Evolutionary conservation across 139 green algal genomes (phyloP), one percentile per base, ranked within the genome.

Genomic region (Chlorella ohadii): DNA sequence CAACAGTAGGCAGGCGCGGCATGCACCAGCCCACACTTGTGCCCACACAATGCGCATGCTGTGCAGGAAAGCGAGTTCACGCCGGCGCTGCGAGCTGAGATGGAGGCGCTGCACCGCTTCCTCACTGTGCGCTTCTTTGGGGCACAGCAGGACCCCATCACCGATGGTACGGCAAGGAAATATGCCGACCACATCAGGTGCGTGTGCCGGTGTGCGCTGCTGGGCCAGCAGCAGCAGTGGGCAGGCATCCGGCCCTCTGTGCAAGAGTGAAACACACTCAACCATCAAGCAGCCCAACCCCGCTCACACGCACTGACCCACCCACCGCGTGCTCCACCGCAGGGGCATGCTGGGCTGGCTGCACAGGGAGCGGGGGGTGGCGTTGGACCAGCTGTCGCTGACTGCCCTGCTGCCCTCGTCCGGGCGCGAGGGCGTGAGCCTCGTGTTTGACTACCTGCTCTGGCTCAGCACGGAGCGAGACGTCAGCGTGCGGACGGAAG

Each of bases 281-380:
- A n/a, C n/a, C 72, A 64, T 28, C 44, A 51, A 51, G 44, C 44
- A 51, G 44, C 44, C 44, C 44, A 6, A 51, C 7, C 44, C 44
- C 44, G 7, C 44, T 51, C 6, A 51, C 44, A 6, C 44, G 7
- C 44, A 51, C 7, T 51, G 7, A n/a, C 44, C 31, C 22, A 59
- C 51, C 51, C 12, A 59, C 51, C 11, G n/a, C 22, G 51, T 51
- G 44, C 44, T 9, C 44, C 44, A 9, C 19, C 64, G 39, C 85
- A 92, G 90, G 39, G 77, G 78, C 11, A 67, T 91, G 39, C 87
- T 95, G 31, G 93, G 93, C 0, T 96, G 83, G 84, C 41, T 93
- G 66, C 83, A 91, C 61, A 34, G 61, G 16, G 51, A 85, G 27
- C 65, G 74, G 6, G 85, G 82, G 7, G 65, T 93, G 41, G 85